These are phyloP conservation scores for Scenedesmus sp. DNA, from an alignment of 163 green algal genomes.

Conservation along the genomic window DNA sequence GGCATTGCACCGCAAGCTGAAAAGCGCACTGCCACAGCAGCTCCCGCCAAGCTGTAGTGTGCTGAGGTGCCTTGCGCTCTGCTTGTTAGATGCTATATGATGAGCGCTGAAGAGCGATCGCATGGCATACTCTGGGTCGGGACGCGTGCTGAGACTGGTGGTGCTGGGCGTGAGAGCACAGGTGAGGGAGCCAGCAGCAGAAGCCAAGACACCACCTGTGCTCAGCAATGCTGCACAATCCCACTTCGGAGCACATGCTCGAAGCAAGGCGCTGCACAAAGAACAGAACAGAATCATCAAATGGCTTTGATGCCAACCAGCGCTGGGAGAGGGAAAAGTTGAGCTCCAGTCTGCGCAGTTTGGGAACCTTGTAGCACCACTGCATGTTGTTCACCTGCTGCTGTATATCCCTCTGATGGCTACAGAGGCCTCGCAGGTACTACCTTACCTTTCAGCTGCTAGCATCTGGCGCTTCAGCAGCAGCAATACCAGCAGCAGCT, in stretches of 20 bases:
- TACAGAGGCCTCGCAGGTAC: constrained; percentile 36
- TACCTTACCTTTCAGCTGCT: constrained; percentile 36
- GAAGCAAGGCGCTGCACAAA: neutral
- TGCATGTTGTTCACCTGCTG: neutral
- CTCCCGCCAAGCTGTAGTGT: constrained; percentile 1
- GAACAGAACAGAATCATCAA: neutral
- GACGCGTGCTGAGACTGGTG: neutral
- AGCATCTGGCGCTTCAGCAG: neutral
- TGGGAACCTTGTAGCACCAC: neutral
- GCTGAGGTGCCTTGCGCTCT: neutral
- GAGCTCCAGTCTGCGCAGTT: neutral
- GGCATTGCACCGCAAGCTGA: neutral
- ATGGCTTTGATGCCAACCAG: neutral
- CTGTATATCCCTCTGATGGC: neutral
- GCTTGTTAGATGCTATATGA: neutral
- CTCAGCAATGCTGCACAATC: neutral
- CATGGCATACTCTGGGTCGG: neutral
- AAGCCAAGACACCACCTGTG: neutral
- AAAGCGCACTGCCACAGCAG: neutral
- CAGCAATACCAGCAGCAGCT: neutral
- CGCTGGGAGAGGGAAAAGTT: neutral
- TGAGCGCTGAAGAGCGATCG: constrained; percentile 10
- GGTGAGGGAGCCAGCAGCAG: neutral
- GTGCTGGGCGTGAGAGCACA: constrained; percentile 38
- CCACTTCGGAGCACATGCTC: neutral